These are phyloP conservation scores for Xylariaceae sp. DNA, from an alignment of 2,329 filamentous ascomycete species.

Conservation along the genomic window DNA sequence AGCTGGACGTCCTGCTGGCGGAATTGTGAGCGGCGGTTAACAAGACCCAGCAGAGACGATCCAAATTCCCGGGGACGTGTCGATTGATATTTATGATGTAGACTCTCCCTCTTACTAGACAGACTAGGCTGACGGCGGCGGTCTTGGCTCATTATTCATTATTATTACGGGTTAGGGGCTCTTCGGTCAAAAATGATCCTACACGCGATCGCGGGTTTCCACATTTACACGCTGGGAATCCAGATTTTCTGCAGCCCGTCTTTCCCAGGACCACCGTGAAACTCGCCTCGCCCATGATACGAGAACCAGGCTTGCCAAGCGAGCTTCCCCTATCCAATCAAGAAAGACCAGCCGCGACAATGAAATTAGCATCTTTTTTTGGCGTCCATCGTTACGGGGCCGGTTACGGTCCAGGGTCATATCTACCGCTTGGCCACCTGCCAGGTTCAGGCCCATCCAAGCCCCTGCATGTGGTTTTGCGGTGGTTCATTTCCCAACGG, in stretches of 20 bases:
- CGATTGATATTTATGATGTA: slow-evolving; percentile 21
- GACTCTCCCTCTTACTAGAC: too few species aligned
- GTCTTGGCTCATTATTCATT: slow-evolving; percentile 22
- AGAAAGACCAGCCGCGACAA: slow-evolving; percentile 12
- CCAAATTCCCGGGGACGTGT: slow-evolving; percentile 18
- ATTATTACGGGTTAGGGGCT: slow-evolving; percentile 17
- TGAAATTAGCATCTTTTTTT: slow-evolving; percentile 21
- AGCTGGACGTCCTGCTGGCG: slow-evolving; percentile 4
- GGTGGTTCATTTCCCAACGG: slow-evolving; percentile 22
- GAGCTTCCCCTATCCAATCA: slow-evolving; percentile 7
- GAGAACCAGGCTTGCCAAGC: slow-evolving; percentile 20
- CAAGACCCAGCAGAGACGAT: slow-evolving; percentile 19
- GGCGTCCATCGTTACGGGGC: slow-evolving; percentile 8
- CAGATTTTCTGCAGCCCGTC: slow-evolving; percentile 3
- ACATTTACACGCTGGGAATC: slow-evolving; percentile 16
- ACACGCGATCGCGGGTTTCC: slow-evolving; percentile 21
- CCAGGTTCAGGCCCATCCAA: slow-evolving; percentile 9
- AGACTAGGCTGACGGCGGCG: too few species aligned
- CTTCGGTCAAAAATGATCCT: slow-evolving; percentile 15
- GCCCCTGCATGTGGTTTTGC: slow-evolving; percentile 24
- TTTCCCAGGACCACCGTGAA: slow-evolving; percentile 16
- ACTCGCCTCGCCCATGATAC: slow-evolving; percentile 24
- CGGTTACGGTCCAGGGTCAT: slow-evolving; percentile 11
- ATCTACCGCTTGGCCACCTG: slow-evolving; percentile 4
- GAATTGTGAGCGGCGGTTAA: slow-evolving; percentile 18